Evolutionary conservation across 495 filamentous ascomycete genomes (phyloP).

Genomic region (Penicillium robsamsonii): DNA sequence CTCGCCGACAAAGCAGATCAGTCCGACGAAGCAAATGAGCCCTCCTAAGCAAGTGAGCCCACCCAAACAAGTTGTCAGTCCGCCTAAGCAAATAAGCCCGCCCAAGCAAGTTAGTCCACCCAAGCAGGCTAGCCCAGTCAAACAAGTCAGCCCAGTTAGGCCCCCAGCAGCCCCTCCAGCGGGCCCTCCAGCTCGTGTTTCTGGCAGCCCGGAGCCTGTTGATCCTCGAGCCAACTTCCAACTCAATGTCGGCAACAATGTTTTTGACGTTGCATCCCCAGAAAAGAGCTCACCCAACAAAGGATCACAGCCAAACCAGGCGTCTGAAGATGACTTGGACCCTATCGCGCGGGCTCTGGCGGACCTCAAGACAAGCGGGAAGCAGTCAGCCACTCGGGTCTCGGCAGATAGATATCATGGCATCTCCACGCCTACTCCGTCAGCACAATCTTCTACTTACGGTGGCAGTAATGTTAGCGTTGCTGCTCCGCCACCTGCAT

Average conservation of each 20-base stretch:
- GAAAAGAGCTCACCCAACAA: conserved; percentile 49
- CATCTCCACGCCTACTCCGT: conserved; percentile 61
- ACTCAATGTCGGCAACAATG: conserved; percentile 93
- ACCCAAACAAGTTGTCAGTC: conserved; percentile 3
- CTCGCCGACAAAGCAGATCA: conserved; percentile 21
- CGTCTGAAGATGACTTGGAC: conserved; percentile 59
- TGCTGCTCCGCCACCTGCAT: conserved; percentile 74
- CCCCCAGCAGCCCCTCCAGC: conserved; percentile 16
- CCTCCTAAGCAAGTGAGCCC: conserved; percentile 22
- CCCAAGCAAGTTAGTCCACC: conserved; percentile 2
- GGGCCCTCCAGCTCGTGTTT: conserved; percentile 26
- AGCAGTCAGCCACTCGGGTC: conserved; percentile 71
- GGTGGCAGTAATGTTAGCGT: conserved; percentile 53
- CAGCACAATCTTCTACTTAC: conserved; percentile 61
- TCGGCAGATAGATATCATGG: conserved; percentile 95
- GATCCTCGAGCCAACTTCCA: conserved; percentile 92
- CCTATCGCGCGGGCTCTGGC: conserved; percentile 91
- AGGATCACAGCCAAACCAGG: conserved; percentile 33
- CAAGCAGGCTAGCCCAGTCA: conserved; percentile 17
- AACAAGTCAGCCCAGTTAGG: conserved; percentile 36
- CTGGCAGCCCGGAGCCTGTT: conserved; percentile 80
- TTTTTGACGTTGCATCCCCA: conserved; percentile 91
- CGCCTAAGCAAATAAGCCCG: conserved; percentile 14
- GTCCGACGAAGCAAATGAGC: conserved; percentile 4
- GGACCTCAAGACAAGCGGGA: conserved; percentile 83